These are phyloP conservation scores for Pythium volutum DNA, from an alignment of 352 stramenopile species.

Conservation along the genomic window DNA sequence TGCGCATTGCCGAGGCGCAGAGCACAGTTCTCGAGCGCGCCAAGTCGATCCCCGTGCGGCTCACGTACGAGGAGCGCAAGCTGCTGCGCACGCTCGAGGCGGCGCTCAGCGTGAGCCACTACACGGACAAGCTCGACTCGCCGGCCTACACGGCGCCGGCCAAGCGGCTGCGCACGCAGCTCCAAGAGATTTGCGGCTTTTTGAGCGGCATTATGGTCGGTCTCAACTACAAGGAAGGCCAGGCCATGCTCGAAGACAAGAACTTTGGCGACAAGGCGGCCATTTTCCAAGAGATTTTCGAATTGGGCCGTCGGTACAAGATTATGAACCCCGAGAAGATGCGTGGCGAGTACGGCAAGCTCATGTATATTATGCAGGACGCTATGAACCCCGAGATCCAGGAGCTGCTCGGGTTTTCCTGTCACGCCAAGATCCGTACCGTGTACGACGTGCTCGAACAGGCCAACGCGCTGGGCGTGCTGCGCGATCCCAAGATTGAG, in stretches of 20 bases:
- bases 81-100: conserved; percentile 93
- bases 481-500: conserved; percentile 89
- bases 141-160: conserved; percentile 53
- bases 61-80: conserved; percentile 95
- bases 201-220: conserved; percentile 90
- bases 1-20: conserved; percentile 17
- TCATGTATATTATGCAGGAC: conserved; percentile 94
- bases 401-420: conserved; percentile 85
- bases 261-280: conserved; percentile 86
- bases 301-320: conserved; percentile 95
- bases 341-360: conserved; percentile 95
- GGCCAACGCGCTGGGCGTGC: conserved; percentile 60
- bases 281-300: conserved; percentile 92
- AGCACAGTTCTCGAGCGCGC: conserved; percentile 84
- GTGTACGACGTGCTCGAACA: conserved; percentile 84
- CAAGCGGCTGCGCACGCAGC: conserved; percentile 84
- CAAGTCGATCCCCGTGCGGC: conserved; percentile 95
- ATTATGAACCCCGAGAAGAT: conserved; percentile 99
- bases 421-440: conserved; percentile 80
- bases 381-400: conserved; percentile 80
- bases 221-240: conserved; percentile 86
- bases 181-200: conserved; percentile 91
- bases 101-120: conserved; percentile 90
- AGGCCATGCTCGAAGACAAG: conserved; percentile 85
- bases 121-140: conserved; percentile 92